Evolutionary conservation across 192 early-diverging fungal genomes (phyloP), one percentile per base, ranked within the genome.

Genomic region (Obelidium mucronatum): DNA sequence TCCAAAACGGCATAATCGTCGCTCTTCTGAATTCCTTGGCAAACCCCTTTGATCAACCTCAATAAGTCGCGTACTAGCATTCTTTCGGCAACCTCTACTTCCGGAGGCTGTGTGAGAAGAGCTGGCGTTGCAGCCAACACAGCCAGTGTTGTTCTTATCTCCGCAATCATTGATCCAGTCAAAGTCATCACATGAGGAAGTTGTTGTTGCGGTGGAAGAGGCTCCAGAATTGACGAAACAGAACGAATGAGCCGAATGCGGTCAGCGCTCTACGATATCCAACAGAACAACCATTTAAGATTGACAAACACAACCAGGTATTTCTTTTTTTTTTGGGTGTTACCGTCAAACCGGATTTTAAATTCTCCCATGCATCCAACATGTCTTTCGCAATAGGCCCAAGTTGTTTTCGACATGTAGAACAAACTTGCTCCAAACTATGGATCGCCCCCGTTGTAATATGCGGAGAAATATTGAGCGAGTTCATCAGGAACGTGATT

Each of bases 131-230:
- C 70, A 1, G 48, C 48, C 22, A 40, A 24, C n/a, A 58, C 36
- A n/a, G 69, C 67, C 28, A 82, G 48, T 6, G 73, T 75, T n/a
- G 51, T 48, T 19, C 65, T 51, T 11, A 82, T 74, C 58, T 79
- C 78, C 8, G 31, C 19, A 51, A 82, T 60, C 33, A 82, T 79
- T 39, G 61, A 51, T 17, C 70, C 63, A 26, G 79, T 40, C 36
- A 82, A 30, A 8, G 19, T 62, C 78, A 80, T 73, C 33, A 82
- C 54, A 26, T 75, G 48, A 26, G 78, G 74, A 1, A 82, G 55
- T 53, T 74, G 40, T 22, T 59, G 37, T 28, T 74, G 74, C 33
- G 59, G 66, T 24, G 81, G 73, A 30, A 79, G 56, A 6, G 59
- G 40, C 63, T 79, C 74, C 8, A 83, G 51, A 13, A 83, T 77